Evolutionary conservation across 176 grass and related monocot species (phyloP).

Genomic region (Carex littledalei): DNA sequence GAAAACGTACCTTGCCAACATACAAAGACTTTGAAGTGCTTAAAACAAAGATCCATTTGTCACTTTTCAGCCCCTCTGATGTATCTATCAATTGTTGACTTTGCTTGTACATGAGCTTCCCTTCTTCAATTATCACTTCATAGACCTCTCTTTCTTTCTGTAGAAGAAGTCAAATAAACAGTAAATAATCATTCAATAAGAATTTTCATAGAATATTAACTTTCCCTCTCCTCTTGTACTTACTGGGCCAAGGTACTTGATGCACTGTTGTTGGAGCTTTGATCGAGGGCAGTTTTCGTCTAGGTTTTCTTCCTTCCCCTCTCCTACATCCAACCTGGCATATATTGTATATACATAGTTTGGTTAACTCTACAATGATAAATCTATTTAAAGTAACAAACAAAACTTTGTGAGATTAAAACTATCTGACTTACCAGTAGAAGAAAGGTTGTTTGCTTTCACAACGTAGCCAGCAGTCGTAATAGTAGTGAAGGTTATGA

Average conservation of each 20-base stretch:
- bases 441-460: constrained; percentile 92
- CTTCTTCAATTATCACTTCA: constrained; percentile 56
- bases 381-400: not conserved
- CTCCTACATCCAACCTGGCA: constrained; percentile 67
- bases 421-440: constrained; percentile 53
- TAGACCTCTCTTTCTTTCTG: constrained; percentile 95
- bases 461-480: constrained; percentile 65
- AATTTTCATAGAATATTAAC: not conserved
- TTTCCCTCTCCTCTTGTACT: not conserved
- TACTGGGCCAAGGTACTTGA: constrained; percentile 84
- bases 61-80: constrained; percentile 42
- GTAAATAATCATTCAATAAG: constrained; percentile 6
- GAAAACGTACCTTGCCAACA: constrained; percentile 48
- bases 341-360: constrained; percentile 38
- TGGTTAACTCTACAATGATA: constrained; percentile 28
- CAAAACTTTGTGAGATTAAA: not conserved
- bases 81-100: constrained; percentile 58
- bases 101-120: constrained; percentile 66
- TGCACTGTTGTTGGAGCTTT: constrained; percentile 65
- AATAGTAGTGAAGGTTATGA: constrained; percentile 93
- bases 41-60: constrained; percentile 94
- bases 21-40: constrained; percentile 79
- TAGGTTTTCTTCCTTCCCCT: constrained; percentile 67
- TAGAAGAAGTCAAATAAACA: not conserved
- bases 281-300: constrained; percentile 47